These are phyloP conservation scores for Luffa aegyptiaca DNA, from an alignment of 306 rosid species.

Conservation along the genomic window DNA sequence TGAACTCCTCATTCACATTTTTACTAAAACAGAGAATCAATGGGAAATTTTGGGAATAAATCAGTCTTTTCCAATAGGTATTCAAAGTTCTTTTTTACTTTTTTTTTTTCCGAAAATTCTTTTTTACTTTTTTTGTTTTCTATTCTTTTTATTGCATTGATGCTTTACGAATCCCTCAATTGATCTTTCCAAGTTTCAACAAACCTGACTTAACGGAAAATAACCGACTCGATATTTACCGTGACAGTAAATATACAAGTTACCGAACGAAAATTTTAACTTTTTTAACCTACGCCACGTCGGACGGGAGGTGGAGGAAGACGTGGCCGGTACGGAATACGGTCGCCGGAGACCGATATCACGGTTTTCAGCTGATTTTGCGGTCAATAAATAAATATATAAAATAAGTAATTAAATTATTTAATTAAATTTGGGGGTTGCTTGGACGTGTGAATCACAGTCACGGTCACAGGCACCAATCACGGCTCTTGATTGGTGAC, in stretches of 20 bases:
- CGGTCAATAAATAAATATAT: slow-evolving; percentile 25
- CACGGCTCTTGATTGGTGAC: slow-evolving; percentile 3
- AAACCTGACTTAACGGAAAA: not conserved
- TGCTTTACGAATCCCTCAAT: not conserved
- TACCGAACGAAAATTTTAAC: too few species aligned
- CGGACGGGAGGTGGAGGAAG: not conserved
- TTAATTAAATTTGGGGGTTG: not conserved
- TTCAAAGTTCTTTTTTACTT: not conserved
- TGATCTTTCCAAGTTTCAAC: not conserved
- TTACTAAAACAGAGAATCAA: not conserved
- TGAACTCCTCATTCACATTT: not conserved
- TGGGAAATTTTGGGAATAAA: not conserved
- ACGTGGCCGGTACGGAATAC: slow-evolving; percentile 26
- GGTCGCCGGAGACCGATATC: slow-evolving; percentile 17
- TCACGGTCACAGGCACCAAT: slow-evolving; percentile 9
- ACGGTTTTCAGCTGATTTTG: slow-evolving; percentile 44
- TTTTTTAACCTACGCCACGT: slow-evolving; percentile 11
- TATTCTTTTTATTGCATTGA: not conserved
- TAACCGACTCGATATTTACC: not conserved
- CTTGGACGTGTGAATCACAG: slow-evolving; percentile 2
- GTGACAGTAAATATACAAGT: not conserved
- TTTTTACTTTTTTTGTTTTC: not conserved
- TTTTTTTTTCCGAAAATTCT: not conserved
- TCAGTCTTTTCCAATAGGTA: not conserved
- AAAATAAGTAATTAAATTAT: slow-evolving; percentile 12